Percentiles rank a stretch among this genome's conserved stretches.
Evolutionary conservation across 805 yeast genomes (phyloP).

Genomic region (Debaryomyces prosopidis): DNA sequence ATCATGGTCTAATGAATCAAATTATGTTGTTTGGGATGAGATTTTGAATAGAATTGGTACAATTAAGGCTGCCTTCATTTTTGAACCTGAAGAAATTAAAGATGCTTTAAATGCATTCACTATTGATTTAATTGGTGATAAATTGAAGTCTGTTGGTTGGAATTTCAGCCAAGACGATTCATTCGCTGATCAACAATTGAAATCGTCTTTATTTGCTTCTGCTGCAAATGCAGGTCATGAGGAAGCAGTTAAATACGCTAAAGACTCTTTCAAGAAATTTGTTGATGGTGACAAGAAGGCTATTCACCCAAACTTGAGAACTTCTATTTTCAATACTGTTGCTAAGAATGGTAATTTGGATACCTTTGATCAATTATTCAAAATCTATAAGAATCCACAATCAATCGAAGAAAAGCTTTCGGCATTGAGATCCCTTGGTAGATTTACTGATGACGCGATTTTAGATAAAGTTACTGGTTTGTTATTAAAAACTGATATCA

Average conservation of each 20-base stretch:
- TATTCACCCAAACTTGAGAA: constrained; percentile 73
- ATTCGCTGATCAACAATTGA: constrained; percentile 64
- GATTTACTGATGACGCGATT: constrained; percentile 52
- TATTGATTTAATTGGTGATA: constrained; percentile 54
- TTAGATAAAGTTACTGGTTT: constrained; percentile 56
- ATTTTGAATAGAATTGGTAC: constrained; percentile 50
- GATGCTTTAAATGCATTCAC: constrained; percentile 53
- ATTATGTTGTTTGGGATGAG: constrained; percentile 69
- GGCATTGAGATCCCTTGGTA: constrained; percentile 71
- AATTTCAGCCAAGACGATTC: constrained; percentile 55
- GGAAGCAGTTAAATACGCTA: constrained; percentile 46
- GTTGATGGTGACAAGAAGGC: constrained; percentile 65
- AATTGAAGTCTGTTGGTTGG: constrained; percentile 64
- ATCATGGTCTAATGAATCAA: constrained; percentile 58
- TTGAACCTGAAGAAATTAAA: constrained; percentile 48
- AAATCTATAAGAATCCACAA: constrained; percentile 60
- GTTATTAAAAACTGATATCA: constrained; percentile 55
- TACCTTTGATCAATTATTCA: constrained; percentile 61
- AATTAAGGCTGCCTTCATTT: constrained; percentile 54
- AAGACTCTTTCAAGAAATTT: constrained; percentile 52
- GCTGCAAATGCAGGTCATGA: constrained; percentile 57
- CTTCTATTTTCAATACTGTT: constrained; percentile 62
- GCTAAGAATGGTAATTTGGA: constrained; percentile 63
- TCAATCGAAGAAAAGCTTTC: constrained; percentile 66
- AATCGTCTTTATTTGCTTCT: constrained; percentile 58